These are phyloP conservation scores for Backusella luteola DNA, from an alignment of 192 early-diverging fungal genomes.

Conservation along the genomic window DNA sequence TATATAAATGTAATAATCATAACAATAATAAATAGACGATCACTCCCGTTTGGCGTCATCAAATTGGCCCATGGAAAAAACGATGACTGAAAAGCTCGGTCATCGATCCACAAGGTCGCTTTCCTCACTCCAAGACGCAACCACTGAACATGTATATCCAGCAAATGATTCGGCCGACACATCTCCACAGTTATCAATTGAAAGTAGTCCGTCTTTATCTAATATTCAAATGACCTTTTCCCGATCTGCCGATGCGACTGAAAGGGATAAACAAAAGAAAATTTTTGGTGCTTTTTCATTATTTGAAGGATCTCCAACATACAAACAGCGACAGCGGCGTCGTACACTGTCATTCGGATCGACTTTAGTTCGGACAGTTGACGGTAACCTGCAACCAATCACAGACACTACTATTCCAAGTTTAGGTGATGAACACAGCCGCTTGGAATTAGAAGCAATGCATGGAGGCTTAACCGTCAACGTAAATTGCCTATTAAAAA, in stretches of 20 bases:
- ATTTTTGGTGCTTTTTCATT: slow-evolving; percentile 58
- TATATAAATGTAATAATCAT: background rate
- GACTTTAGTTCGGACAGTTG: slow-evolving; percentile 17
- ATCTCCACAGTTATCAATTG: slow-evolving; percentile 1
- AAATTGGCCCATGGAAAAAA: background rate
- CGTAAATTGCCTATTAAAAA: background rate
- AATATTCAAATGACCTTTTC: slow-evolving; percentile 16
- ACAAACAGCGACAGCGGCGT: slow-evolving; percentile 67
- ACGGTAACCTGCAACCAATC: background rate
- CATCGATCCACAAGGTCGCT: background rate
- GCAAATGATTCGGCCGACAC: background rate
- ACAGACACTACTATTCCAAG: background rate
- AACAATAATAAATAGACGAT: background rate
- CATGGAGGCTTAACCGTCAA: background rate
- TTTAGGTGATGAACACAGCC: slow-evolving; percentile 1
- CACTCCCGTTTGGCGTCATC: background rate
- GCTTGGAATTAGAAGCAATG: slow-evolving; percentile 21
- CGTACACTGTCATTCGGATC: slow-evolving; percentile 39
- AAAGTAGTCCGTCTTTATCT: background rate
- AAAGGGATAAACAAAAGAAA: slow-evolving; percentile 16
- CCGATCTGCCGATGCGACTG: slow-evolving; percentile 25
- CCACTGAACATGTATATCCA: background rate
- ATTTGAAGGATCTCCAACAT: slow-evolving; percentile 68
- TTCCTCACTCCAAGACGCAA: background rate
- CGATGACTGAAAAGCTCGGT: background rate